A percentile compares a stretch with the other conserved stretches of the same genome.
These are phyloP conservation scores for Albizia julibrissin DNA, from an alignment of 306 rosid genomes.

Conservation along the genomic window DNA sequence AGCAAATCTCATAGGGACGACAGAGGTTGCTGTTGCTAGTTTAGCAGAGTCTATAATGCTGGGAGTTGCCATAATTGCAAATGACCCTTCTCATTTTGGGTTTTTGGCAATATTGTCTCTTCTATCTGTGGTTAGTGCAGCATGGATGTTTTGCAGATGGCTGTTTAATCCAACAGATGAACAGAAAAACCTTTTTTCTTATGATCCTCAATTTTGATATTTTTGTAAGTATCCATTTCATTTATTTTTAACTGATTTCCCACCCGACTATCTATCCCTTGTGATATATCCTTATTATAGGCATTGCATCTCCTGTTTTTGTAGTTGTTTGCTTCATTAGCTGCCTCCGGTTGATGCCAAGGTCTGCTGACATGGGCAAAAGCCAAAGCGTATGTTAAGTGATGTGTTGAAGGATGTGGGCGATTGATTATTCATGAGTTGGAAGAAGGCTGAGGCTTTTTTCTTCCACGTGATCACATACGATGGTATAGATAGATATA, in stretches of 20 bases:
- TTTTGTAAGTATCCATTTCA: conserved; percentile 43
- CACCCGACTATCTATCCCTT: neutral
- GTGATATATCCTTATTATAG: neutral
- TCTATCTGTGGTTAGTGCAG: conserved; percentile 85
- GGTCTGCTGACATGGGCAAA: neutral
- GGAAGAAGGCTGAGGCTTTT: neutral
- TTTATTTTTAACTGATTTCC: neutral
- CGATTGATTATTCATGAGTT: neutral
- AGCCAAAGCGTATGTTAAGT: neutral
- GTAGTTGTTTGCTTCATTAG: conserved; percentile 7
- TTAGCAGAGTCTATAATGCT: conserved; percentile 91
- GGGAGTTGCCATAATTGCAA: conserved; percentile 87
- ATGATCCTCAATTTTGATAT: conserved; percentile 59
- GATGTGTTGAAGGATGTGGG: neutral
- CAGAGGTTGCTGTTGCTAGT: conserved; percentile 97
- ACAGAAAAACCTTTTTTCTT: conserved; percentile 78
- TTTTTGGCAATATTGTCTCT: conserved; percentile 79
- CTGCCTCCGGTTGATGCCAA: conserved; percentile 5
- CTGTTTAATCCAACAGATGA: conserved; percentile 88
- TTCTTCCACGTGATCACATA: neutral
- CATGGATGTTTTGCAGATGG: conserved; percentile 90
- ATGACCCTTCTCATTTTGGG: conserved; percentile 83
- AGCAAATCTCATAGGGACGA: conserved; percentile 95
- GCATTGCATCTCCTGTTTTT: neutral
- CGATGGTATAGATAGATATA: neutral